Base-by-base conservation (phyloP, 805 yeast genomes). In the Starmerella bombicola region DNA sequence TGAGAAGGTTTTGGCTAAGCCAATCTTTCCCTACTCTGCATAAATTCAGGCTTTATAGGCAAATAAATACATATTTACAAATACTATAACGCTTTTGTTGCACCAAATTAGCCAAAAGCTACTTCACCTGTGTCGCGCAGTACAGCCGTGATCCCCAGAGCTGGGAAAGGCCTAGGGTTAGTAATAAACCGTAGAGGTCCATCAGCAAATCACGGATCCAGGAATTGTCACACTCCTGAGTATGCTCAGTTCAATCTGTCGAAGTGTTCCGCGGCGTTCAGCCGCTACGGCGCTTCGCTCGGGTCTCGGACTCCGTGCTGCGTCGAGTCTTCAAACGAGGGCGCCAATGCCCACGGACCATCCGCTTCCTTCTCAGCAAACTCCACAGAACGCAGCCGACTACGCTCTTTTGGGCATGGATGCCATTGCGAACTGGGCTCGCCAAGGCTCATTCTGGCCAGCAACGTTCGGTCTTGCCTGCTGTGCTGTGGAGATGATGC, bases 401-500 rank as follows among this genome's bases (percentile, higher is more conserved):
- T 82, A 82, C 54, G 85, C 84, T 2, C 68, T 82, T 58, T 81
- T 93, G 15, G 73, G 86, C 17, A 65, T 82, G 53, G 94, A 82
- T 57, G 77, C 77, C 47, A 73, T 82, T 48, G 85, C 85, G 49
- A 78, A 78, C 66, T 82, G 94, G 94, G 93, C 88, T 1, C 73
- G 93, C 62, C 84, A 80, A 58, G 83, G 93, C 21, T 80, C 91
- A 1, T 82, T 82, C 61, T 82, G 94, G 94, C 94, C 94, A 7
- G 86, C 81, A 34, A 82, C 94, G 28, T 82, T 82, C 62, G 94
- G 94, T 25, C 68, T 82, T 56, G 93, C 93, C 7, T 82, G 94
- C 64, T 82, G 94, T 68, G 94, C 94, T 46, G 93, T 82, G 31
- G 94, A 82, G 64, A 82, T 82, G 94, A 82, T 82, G 94, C 94